Percentiles rank a stretch among this genome's conserved stretches.
These are phyloP conservation scores for Penicillium salamii DNA, from an alignment of 495 filamentous ascomycete genomes.

Conservation along the genomic window DNA sequence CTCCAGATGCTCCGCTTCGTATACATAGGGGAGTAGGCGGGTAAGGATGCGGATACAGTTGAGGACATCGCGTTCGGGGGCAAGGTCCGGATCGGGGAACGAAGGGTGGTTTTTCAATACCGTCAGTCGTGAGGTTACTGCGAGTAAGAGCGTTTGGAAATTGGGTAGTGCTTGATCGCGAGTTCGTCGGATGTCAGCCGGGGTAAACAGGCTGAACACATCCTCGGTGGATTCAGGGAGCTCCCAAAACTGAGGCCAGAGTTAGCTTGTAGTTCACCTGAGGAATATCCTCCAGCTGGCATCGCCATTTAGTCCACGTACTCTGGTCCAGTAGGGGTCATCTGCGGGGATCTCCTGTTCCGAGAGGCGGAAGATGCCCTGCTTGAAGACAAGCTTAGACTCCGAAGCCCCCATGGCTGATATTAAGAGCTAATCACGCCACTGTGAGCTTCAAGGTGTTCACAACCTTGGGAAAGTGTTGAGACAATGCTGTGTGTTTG, in stretches of 20 bases:
- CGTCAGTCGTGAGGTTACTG: constrained; percentile 76
- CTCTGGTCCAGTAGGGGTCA: constrained; percentile 91
- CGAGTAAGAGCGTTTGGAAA: constrained; percentile 84
- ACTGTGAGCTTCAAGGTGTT: constrained; percentile 26
- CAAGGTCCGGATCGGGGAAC: constrained; percentile 83
- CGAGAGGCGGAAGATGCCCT: constrained; percentile 95
- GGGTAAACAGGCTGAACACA: constrained; percentile 94
- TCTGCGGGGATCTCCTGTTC: constrained; percentile 83
- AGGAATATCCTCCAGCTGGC: background rate
- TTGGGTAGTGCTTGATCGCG: constrained; percentile 85
- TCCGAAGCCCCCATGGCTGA: constrained; percentile 91
- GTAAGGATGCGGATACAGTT: constrained; percentile 94
- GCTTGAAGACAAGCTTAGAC: constrained; percentile 98
- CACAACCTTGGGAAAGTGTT: no score
- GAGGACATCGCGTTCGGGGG: constrained; percentile 84
- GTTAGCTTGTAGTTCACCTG: constrained; percentile 5
- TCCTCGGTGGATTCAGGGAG: constrained; percentile 94
- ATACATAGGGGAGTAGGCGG: constrained; percentile 86
- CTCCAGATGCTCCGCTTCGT: constrained; percentile 84
- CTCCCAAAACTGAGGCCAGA: constrained; percentile 78
- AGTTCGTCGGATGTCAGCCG: constrained; percentile 87
- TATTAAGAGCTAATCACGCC: constrained; percentile 23
- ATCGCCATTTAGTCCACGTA: constrained; percentile 31
- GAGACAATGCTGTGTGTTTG: constrained; percentile 20
- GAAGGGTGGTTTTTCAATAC: constrained; percentile 81